Percentiles rank a stretch among this genome's conserved stretches.
phyloP scores from a whole-genome alignment of 768 basidiomycete species.

The Serendipita indica region DNA sequence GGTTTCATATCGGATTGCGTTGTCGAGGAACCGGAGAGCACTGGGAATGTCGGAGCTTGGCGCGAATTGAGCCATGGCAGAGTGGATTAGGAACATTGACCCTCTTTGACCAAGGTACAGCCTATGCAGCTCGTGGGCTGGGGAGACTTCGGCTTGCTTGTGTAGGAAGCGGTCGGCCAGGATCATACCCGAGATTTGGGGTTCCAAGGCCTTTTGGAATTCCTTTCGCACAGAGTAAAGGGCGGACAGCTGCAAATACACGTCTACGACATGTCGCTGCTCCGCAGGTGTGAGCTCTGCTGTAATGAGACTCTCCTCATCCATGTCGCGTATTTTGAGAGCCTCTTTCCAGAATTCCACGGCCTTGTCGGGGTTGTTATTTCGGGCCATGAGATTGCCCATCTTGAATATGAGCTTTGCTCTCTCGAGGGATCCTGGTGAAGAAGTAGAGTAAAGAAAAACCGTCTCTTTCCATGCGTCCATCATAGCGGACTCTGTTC shows the following conservation, averaged over 20 bases:
- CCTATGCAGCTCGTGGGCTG: too few species aligned
- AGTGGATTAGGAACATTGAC: background rate
- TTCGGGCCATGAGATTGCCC: background rate
- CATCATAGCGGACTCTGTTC: background rate
- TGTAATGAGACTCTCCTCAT: background rate
- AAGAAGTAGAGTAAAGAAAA: background rate
- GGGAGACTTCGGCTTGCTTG: too few species aligned
- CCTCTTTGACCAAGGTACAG: background rate
- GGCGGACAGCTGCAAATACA: background rate
- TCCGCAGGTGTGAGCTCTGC: background rate
- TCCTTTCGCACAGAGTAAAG: too few species aligned
- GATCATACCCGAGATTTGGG: too few species aligned
- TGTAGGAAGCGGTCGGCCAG: too few species aligned
- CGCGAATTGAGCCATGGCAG: background rate
- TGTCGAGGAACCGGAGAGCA: background rate
- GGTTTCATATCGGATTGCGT: background rate
- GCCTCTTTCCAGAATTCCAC: slow-evolving; percentile 1
- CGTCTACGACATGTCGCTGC: background rate
- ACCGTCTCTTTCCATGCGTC: background rate
- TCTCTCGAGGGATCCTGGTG: background rate
- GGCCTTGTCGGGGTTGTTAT: background rate
- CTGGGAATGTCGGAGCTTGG: background rate
- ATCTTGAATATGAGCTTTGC: background rate
- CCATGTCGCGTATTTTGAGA: background rate
- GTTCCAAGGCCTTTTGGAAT: too few species aligned